Conservation (phyloP, 345 rosid species). For the Salix suchowensis region DNA sequence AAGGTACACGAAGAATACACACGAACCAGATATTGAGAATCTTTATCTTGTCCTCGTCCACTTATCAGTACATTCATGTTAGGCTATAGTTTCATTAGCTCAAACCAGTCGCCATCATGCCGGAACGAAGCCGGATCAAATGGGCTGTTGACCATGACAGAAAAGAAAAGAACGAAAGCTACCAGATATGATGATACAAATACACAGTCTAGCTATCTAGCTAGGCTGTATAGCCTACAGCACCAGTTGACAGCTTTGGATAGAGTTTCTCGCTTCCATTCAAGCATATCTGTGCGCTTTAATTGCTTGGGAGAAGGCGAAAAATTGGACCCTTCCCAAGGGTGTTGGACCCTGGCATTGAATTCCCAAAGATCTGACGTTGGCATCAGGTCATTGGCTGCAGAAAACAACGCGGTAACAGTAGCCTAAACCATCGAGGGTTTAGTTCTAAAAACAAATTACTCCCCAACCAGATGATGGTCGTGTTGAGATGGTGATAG, state of each 20-base stretch:
- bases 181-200: neutral
- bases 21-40: neutral
- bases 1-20: neutral
- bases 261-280: neutral
- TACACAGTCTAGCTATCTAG: neutral
- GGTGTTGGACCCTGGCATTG: neutral
- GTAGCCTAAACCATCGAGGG: neutral
- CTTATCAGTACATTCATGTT: neutral
- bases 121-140: neutral
- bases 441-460: too few relatives aligned
- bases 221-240: neutral
- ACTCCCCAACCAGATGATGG: neutral
- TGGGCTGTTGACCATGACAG: neutral
- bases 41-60: too few relatives aligned
- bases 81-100: neutral
- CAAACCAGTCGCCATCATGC: neutral
- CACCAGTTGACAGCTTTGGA: neutral
- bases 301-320: neutral
- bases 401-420: neutral
- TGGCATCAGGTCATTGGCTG: neutral
- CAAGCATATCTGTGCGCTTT: neutral
- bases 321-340: neutral
- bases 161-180: neutral
- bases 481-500: too few relatives aligned
- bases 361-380: neutral